These are phyloP conservation scores for Trichoderma reesei DNA, from an alignment of 495 filamentous ascomycete genomes.

Conservation along the genomic window DNA sequence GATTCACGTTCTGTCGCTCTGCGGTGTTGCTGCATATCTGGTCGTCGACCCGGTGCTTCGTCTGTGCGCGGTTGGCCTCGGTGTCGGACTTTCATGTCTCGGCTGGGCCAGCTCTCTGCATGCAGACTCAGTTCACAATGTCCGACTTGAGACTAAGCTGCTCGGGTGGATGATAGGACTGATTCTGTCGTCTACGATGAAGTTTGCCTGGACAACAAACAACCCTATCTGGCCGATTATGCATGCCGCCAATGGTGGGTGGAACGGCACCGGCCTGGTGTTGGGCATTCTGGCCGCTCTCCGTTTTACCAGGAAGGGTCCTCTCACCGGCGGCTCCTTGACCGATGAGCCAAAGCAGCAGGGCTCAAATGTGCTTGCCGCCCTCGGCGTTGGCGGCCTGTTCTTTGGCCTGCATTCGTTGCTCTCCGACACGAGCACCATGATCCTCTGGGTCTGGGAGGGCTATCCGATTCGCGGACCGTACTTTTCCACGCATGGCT, in stretches of 20 bases:
- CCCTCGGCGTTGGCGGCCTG: slow-evolving; percentile 69
- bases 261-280: slow-evolving; percentile 73
- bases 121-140: slow-evolving; percentile 63
- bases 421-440: slow-evolving; percentile 94
- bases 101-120: slow-evolving; percentile 74
- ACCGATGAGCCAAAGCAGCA: slow-evolving; percentile 27
- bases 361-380: slow-evolving; percentile 64
- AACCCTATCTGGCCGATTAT: slow-evolving; percentile 97
- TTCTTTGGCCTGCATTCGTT: slow-evolving; percentile 90
- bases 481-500: slow-evolving; percentile 78
- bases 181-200: slow-evolving; percentile 74
- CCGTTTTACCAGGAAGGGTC: slow-evolving; percentile 52
- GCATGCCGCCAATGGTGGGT: slow-evolving; percentile 80
- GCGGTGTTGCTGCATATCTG: slow-evolving; percentile 71
- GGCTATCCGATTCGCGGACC: slow-evolving; percentile 89
- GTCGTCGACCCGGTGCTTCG: slow-evolving; percentile 63
- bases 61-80: slow-evolving; percentile 71
- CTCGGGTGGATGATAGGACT: slow-evolving; percentile 74
- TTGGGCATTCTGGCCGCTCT: slow-evolving; percentile 68
- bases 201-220: slow-evolving; percentile 93
- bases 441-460: slow-evolving; percentile 99
- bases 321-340: slow-evolving; percentile 40
- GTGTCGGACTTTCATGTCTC: slow-evolving; percentile 66
- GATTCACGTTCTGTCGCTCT: slow-evolving; percentile 64
- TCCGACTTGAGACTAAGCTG: slow-evolving; percentile 69